Conservation (phyloP, 2,329 filamentous ascomycete species). For the Xylaria digitata region DNA sequence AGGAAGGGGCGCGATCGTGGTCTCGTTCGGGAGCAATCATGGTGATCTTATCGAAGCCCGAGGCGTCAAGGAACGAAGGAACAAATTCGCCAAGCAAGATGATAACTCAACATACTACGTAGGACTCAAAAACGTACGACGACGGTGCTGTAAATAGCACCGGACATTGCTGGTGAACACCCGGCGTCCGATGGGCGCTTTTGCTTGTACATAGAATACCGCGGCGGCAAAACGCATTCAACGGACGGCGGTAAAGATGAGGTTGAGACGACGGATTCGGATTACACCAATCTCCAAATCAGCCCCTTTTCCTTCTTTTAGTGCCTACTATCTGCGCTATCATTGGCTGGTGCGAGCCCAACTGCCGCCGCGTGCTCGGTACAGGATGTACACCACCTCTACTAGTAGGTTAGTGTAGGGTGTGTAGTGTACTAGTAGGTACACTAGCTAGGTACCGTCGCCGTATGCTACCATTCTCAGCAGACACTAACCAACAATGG, state of each 20-base stretch:
- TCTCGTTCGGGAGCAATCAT: background rate
- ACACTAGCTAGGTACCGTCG: background rate
- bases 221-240: constrained; percentile 20
- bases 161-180: constrained; percentile 6
- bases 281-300: constrained; percentile 5
- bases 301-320: constrained; percentile 4
- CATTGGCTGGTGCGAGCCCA: constrained; percentile 22
- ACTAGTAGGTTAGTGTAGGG: background rate
- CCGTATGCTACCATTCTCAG: no score
- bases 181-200: constrained; percentile 2
- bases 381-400: no score
- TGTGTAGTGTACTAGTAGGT: background rate
- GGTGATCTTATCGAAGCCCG: constrained; percentile 15
- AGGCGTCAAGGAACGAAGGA: constrained; percentile 3
- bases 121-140: constrained; percentile 8
- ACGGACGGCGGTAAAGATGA: constrained; percentile 18
- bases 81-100: constrained; percentile 8
- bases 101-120: background rate
- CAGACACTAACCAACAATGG: no score
- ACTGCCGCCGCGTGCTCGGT: constrained; percentile 23
- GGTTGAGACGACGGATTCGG: constrained; percentile 3
- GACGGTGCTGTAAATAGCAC: constrained; percentile 12
- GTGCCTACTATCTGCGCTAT: background rate
- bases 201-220: background rate
- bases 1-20: background rate